Evolutionary conservation across 305 asterid genomes (phyloP).

Genomic region (Ilex paraguariensis): DNA sequence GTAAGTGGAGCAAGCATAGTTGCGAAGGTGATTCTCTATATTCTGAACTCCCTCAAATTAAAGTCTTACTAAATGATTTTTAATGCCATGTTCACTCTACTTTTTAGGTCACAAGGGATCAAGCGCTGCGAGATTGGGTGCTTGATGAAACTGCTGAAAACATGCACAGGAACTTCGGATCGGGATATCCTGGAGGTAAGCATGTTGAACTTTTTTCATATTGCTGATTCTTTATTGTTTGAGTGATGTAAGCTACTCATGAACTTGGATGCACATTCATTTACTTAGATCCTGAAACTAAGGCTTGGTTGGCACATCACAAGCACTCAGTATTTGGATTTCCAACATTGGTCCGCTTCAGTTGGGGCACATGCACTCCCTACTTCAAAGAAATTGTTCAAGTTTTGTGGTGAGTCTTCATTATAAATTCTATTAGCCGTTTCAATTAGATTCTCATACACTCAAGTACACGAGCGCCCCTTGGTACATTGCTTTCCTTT

Average conservation of each 20-base stretch:
- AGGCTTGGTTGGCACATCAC: slow-evolving; percentile 82
- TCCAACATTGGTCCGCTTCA: slow-evolving; percentile 93
- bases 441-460: not conserved
- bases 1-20: slow-evolving; percentile 99
- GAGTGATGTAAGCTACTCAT: no score
- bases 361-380: slow-evolving; percentile 93
- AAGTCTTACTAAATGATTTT: slow-evolving; percentile 3
- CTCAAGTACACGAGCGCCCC: no score
- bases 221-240: slow-evolving; percentile 7
- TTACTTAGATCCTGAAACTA: slow-evolving; percentile 72
- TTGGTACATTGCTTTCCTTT: not conserved
- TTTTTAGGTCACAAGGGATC: slow-evolving; percentile 84
- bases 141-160: slow-evolving; percentile 75
- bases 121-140: slow-evolving; percentile 76
- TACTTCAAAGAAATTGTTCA: slow-evolving; percentile 63
- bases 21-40: slow-evolving; percentile 68
- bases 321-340: slow-evolving; percentile 82
- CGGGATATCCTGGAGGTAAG: slow-evolving; percentile 96
- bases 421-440: slow-evolving; percentile 5
- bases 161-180: slow-evolving; percentile 75
- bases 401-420: slow-evolving; percentile 68
- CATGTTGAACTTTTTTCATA: slow-evolving; percentile 8
- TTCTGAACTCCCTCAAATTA: not conserved
- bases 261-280: not conserved
- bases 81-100: slow-evolving; percentile 4